phyloP scores from a whole-genome alignment of 202 grass and related monocot genomes.

The Zoysia matrella region DNA sequence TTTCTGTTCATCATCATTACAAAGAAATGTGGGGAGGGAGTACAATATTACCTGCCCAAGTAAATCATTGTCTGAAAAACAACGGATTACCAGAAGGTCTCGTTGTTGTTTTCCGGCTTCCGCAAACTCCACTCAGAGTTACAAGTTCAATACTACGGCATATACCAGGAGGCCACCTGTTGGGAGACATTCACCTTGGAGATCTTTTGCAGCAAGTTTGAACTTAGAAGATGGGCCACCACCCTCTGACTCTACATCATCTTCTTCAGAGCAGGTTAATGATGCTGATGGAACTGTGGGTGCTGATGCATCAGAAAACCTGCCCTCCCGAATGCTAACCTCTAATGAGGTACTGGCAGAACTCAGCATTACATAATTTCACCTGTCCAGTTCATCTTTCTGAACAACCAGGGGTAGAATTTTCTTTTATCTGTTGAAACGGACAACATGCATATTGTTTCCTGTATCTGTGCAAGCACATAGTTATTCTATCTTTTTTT shows the following conservation, averaged over 20 bases:
- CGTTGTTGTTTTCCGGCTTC: constrained; percentile 29
- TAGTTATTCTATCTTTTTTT: neutral
- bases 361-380: neutral
- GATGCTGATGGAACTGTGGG: constrained; percentile 33
- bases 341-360: constrained; percentile 61
- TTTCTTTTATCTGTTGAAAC: neutral
- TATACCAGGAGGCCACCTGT: constrained; percentile 33
- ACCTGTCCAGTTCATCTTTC: neutral
- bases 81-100: constrained; percentile 46
- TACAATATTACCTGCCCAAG: constrained; percentile 13
- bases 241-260: constrained; percentile 19
- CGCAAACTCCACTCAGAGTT: constrained; percentile 28
- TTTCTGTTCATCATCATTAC: neutral
- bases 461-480: neutral
- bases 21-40: constrained; percentile 43
- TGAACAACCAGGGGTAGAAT: neutral
- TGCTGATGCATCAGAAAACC: constrained; percentile 40
- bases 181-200: constrained; percentile 50
- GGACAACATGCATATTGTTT: neutral
- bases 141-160: constrained; percentile 22
- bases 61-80: constrained; percentile 37
- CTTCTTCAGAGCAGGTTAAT: constrained; percentile 37
- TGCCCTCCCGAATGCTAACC: constrained; percentile 40
- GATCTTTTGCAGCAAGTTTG: constrained; percentile 54
- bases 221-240: constrained; percentile 60